Conservation (phyloP, 441 rosid genomes). For the Raphanus hybrid region DNA sequence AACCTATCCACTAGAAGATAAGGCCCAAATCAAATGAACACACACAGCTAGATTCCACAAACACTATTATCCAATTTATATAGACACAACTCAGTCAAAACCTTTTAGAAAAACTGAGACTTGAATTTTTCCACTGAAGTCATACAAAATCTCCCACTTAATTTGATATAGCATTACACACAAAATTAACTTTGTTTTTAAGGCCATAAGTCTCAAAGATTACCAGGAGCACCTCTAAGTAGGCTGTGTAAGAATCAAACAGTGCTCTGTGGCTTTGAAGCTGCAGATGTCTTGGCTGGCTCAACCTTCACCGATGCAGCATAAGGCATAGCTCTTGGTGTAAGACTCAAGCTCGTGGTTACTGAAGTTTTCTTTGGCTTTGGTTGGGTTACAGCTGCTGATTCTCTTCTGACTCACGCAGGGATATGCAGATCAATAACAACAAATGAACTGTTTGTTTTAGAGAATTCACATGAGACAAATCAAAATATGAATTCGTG, state of each 20-base stretch:
- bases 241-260: too few species aligned
- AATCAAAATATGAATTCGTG: too few species aligned
- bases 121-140: too few species aligned
- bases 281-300: background rate
- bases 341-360: background rate
- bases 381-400: background rate
- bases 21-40: constrained; percentile 26
- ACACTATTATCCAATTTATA: constrained; percentile 15
- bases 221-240: too few species aligned
- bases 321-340: background rate
- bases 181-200: too few species aligned
- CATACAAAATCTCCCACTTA: too few species aligned
- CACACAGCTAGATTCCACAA: background rate
- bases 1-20: constrained; percentile 10
- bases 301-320: background rate
- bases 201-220: too few species aligned
- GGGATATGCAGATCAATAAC: background rate
- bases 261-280: background rate
- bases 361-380: background rate
- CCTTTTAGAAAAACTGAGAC: too few species aligned
- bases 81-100: background rate
- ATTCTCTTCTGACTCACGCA: background rate
- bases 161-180: too few species aligned
- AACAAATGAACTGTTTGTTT: background rate
- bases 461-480: background rate